Evolutionary conservation across 345 rosid genomes (phyloP), one percentile per base, ranked within the genome.

Genomic region (Sonneratia caseolaris): DNA sequence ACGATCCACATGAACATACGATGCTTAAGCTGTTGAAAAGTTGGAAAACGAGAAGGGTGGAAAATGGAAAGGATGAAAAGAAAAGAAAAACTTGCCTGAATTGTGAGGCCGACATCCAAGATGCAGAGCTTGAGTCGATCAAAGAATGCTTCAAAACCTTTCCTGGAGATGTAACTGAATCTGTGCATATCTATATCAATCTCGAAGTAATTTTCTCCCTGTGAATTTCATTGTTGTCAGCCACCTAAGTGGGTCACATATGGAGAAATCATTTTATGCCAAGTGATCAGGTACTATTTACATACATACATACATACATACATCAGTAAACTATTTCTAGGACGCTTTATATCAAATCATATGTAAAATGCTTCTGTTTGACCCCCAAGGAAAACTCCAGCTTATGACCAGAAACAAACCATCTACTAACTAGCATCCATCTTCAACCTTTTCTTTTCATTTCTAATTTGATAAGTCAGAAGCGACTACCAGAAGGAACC

Each of bases 101-200:
- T 91, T 37, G 97, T 94, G 74, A 94, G 88, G 80, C 97, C 98
- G 82, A 94, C 93, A 66, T 91, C 97, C 79, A 91, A 80, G 80
- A 84, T 72, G 65, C 96, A 90, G 22, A 68, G 75, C 89, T 87
- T 91, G 68, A 94, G 85, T 76, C 91, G 84, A 76, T 88, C 86
- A 65, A 89, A 84, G 79, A 94, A 88, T 70, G 91, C 78, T 84
- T 88, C 97, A 72, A 94, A 86, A 40, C 98, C 98, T 83, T 90
- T 94, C 77, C 97, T 81, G 43, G 98, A 86, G 57, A 95, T 86
- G 79, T 87, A 95, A 82, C 97, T 82, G 77, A 92, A 95, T 81
- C 97, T 88, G 74, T 95, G 99, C 92, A 95, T 90, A 82, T 95
- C 99, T 40, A 95, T 81, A 80, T 95, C 97, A 0, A 95, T 86